Conservation (phyloP, 805 yeast species). For the Suhomyces emberorum region DNA sequence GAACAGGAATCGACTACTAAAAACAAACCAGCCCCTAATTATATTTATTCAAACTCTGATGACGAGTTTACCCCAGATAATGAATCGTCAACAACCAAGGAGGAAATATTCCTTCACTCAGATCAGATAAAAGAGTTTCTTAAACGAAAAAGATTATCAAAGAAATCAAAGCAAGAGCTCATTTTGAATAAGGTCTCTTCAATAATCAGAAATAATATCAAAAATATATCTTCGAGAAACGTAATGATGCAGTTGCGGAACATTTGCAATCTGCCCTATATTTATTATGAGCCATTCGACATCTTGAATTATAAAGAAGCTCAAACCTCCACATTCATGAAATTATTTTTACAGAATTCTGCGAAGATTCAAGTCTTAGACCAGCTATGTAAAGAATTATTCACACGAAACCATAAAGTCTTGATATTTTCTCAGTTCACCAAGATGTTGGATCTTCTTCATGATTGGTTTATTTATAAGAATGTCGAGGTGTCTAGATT, state of each 20-base stretch:
- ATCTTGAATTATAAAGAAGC: constrained; percentile 39
- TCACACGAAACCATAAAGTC: constrained; percentile 58
- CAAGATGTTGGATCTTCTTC: constrained; percentile 72
- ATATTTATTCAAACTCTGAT: constrained; percentile 25
- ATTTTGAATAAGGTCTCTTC: constrained; percentile 13
- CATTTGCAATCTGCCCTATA: constrained; percentile 81
- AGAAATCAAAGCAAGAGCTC: constrained; percentile 7
- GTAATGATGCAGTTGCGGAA: constrained; percentile 80
- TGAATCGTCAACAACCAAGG: background rate
- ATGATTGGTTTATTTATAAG: constrained; percentile 63
- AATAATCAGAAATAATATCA: constrained; percentile 23
- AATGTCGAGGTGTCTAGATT: constrained; percentile 52
- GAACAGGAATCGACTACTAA: too few relatives aligned
- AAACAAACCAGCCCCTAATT: too few relatives aligned
- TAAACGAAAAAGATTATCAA: background rate
- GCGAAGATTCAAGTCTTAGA: constrained; percentile 72
- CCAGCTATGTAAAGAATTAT: constrained; percentile 53
- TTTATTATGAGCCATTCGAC: constrained; percentile 72
- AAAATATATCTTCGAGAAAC: constrained; percentile 50
- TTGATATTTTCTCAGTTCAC: constrained; percentile 88
- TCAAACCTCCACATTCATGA: constrained; percentile 30
- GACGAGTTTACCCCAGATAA: constrained; percentile 23
- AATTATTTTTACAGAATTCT: constrained; percentile 47
- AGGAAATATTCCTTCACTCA: too few relatives aligned
- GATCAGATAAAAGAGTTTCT: constrained; percentile 14